These are phyloP conservation scores for Fragaria iinumae DNA, from an alignment of 306 rosid species.

Conservation along the genomic window DNA sequence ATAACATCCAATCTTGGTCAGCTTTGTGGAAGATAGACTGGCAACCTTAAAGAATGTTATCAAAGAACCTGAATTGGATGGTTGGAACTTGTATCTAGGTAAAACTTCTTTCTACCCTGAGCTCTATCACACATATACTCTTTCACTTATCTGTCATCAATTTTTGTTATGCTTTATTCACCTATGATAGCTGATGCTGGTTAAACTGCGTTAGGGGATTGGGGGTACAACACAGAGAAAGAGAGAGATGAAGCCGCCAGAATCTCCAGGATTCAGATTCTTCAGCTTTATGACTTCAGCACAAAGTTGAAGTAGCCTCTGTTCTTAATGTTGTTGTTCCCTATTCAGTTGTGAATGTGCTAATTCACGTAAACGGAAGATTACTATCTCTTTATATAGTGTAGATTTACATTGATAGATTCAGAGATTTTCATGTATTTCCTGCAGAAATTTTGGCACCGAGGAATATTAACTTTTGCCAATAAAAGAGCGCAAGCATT, in stretches of 20 bases:
- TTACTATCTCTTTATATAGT: neutral
- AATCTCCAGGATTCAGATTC: slow-evolving; percentile 59
- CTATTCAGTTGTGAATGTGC: slow-evolving; percentile 9
- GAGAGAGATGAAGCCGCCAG: slow-evolving; percentile 84
- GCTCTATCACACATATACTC: neutral
- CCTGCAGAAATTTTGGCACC: neutral
- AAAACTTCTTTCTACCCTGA: slow-evolving; percentile 13
- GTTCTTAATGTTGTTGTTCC: slow-evolving; percentile 10
- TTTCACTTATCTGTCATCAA: neutral
- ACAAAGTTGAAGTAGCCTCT: slow-evolving; percentile 54
- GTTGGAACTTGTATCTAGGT: slow-evolving; percentile 87
- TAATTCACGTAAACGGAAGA: slow-evolving; percentile 4
- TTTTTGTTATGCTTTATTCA: neutral
- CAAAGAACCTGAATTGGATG: slow-evolving; percentile 78
- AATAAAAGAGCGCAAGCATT: slow-evolving; percentile 10
- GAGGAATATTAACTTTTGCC: slow-evolving; percentile 11
- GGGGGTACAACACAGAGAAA: slow-evolving; percentile 87
- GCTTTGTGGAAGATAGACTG: slow-evolving; percentile 88
- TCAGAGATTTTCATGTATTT: neutral
- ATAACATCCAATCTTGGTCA: slow-evolving; percentile 29
- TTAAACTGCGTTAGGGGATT: slow-evolving; percentile 46
- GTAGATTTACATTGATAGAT: neutral
- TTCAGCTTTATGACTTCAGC: slow-evolving; percentile 64
- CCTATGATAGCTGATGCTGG: slow-evolving; percentile 18
- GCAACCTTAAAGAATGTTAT: slow-evolving; percentile 81